phyloP scores from a whole-genome alignment of 192 early-diverging fungal species.

The Coemansia sp. region DNA sequence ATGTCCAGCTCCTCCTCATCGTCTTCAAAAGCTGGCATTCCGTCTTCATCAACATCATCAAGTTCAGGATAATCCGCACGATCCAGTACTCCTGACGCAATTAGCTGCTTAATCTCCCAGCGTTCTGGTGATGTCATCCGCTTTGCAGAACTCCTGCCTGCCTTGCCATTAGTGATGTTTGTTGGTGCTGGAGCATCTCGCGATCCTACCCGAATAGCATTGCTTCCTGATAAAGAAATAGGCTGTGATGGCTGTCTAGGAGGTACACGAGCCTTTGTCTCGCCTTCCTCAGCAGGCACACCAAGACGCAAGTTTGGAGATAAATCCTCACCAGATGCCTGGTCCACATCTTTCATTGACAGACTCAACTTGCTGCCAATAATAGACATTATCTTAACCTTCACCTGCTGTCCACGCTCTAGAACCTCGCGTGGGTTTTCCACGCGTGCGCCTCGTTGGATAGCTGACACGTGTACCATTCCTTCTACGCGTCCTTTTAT shows the following conservation, averaged over 20 bases:
- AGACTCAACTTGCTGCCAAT: slow-evolving; percentile 78
- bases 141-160: slow-evolving; percentile 58
- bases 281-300: slow-evolving; percentile 14
- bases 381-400: slow-evolving; percentile 94
- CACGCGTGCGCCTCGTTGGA: slow-evolving; percentile 66
- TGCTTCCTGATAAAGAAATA: slow-evolving; percentile 24
- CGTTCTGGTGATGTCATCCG: slow-evolving; percentile 91
- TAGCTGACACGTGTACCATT: slow-evolving; percentile 81
- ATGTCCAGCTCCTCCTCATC: slow-evolving; percentile 95
- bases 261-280: not conserved
- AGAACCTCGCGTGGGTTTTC: slow-evolving; percentile 86
- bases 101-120: slow-evolving; percentile 97
- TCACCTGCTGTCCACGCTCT: slow-evolving; percentile 74
- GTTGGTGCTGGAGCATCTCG: not conserved
- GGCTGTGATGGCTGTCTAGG: slow-evolving; percentile 11
- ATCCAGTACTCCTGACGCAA: slow-evolving; percentile 88
- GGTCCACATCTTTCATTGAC: slow-evolving; percentile 97
- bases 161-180: not conserved
- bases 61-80: slow-evolving; percentile 81
- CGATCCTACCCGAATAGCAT: slow-evolving; percentile 29
- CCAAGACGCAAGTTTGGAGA: slow-evolving; percentile 73
- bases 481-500: slow-evolving; percentile 78
- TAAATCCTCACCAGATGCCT: slow-evolving; percentile 85
- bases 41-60: slow-evolving; percentile 79
- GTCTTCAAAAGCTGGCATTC: slow-evolving; percentile 76